Percentiles rank a stretch among this genome's conserved stretches.
Conservation (phyloP, 148 eudicot species). For the Fagopyrum esculentum region DNA sequence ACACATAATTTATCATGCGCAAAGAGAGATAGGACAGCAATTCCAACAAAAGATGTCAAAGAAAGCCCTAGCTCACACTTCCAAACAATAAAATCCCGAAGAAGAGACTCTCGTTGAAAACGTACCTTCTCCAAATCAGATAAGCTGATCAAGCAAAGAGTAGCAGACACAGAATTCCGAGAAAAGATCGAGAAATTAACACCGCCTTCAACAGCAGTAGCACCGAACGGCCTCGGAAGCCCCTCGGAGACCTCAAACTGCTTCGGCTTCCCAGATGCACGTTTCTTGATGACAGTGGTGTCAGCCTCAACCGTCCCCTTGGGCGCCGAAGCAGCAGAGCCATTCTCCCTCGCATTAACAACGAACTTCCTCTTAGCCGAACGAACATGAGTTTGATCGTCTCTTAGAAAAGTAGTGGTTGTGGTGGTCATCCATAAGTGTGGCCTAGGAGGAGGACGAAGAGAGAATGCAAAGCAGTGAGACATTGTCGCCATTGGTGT, state of each 20-base stretch:
- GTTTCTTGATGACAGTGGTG: constrained; percentile 37
- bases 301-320: constrained; percentile 23
- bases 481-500: constrained; percentile 9
- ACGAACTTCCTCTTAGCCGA: constrained; percentile 5
- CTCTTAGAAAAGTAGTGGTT: no score
- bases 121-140: constrained; percentile 64
- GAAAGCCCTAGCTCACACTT: not conserved
- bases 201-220: constrained; percentile 62
- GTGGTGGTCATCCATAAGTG: not conserved
- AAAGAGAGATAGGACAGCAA: not conserved
- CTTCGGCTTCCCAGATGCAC: constrained; percentile 12
- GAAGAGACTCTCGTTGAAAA: not conserved
- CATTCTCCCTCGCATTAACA: constrained; percentile 28
- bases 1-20: not conserved
- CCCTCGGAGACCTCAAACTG: constrained; percentile 60
- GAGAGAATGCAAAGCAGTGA: constrained; percentile 9
- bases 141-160: constrained; percentile 60
- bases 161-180: constrained; percentile 56
- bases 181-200: constrained; percentile 81
- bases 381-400: not conserved
- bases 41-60: not conserved
- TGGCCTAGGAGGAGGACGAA: constrained; percentile 4
- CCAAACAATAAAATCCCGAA: not conserved
- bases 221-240: constrained; percentile 69
- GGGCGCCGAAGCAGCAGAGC: not conserved